Percentiles rank a stretch among this genome's conserved stretches.
Evolutionary conservation across 2,329 filamentous ascomycete genomes (phyloP).

Genomic region (Penicillium sp.): DNA sequence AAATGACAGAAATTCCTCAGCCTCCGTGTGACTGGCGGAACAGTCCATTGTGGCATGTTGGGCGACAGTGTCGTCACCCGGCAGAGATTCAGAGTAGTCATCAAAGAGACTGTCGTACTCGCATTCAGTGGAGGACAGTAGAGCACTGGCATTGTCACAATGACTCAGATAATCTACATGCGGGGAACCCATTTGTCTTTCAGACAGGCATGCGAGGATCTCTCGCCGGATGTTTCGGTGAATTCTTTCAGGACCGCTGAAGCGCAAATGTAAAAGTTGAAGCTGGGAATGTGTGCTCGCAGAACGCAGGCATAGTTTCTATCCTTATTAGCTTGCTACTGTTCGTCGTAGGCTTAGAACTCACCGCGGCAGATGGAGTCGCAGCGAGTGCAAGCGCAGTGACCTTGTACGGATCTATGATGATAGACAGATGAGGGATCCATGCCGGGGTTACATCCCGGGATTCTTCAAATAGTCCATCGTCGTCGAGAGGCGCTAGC

Average conservation of each 20-base stretch:
- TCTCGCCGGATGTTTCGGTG: constrained; percentile 3
- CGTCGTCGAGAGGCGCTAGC: constrained; percentile 5
- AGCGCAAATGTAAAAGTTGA: constrained; percentile 9
- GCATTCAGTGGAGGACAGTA: too few species aligned
- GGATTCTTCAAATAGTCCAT: constrained; percentile 10
- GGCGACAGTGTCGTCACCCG: too few species aligned
- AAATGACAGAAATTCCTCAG: constrained; percentile 9
- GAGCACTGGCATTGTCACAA: too few species aligned
- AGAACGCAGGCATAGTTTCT: not conserved
- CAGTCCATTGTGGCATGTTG: too few species aligned
- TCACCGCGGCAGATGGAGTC: constrained; percentile 6
- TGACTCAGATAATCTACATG: too few species aligned
- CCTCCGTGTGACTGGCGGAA: too few species aligned
- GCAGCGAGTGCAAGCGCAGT: constrained; percentile 7
- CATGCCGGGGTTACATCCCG: constrained; percentile 9
- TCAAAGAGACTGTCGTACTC: too few species aligned
- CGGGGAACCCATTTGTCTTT: too few species aligned
- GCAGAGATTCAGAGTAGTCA: too few species aligned
- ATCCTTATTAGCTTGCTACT: not conserved
- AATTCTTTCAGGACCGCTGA: constrained; percentile 4
- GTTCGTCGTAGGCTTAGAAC: not conserved
- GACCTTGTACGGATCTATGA: constrained; percentile 1
- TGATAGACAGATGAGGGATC: constrained; percentile 1
- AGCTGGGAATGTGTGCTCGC: not conserved
- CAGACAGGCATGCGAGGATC: not conserved